A percentile compares a stretch with the other conserved stretches of the same genome.
Conservation (phyloP, 2,329 filamentous ascomycete species). For the Fusarium floridanum region DNA sequence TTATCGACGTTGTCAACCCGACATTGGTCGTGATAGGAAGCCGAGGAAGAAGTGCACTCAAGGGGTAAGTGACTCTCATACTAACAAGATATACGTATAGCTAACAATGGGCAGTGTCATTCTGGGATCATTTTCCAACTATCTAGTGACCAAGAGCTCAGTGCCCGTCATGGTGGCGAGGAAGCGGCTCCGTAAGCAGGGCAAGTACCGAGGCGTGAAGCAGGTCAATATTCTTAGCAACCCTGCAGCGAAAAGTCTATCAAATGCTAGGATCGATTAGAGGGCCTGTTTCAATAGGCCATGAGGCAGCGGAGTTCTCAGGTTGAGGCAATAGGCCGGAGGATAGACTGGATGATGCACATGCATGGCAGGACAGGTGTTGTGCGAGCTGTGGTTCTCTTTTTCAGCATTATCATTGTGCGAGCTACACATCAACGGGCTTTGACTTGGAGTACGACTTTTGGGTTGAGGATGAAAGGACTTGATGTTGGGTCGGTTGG, state of each 20-base stretch:
- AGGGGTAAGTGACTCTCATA: slow-evolving; percentile 74
- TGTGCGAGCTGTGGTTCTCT: slow-evolving; percentile 21
- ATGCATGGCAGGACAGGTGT: slow-evolving; percentile 20
- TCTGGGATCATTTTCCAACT: slow-evolving; percentile 96
- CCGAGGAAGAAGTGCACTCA: slow-evolving; percentile 89
- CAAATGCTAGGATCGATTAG: slow-evolving; percentile 82
- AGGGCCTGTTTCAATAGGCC: neutral
- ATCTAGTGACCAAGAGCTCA: slow-evolving; percentile 95
- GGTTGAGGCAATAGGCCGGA: neutral
- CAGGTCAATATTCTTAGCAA: slow-evolving; percentile 86
- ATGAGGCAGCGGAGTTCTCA: neutral
- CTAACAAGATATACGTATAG: neutral
- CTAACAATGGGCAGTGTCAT: slow-evolving; percentile 77
- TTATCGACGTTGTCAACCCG: slow-evolving; percentile 92
- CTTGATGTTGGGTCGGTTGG: neutral
- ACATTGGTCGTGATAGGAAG: slow-evolving; percentile 95
- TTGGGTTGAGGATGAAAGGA: neutral
- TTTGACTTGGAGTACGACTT: slow-evolving; percentile 9
- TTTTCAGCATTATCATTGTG: slow-evolving; percentile 18
- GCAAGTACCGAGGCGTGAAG: slow-evolving; percentile 80
- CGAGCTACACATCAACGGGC: slow-evolving; percentile 19
- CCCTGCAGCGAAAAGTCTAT: slow-evolving; percentile 74
- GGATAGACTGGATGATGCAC: slow-evolving; percentile 1
- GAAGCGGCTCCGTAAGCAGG: slow-evolving; percentile 89
- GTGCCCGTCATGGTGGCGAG: slow-evolving; percentile 98